These are phyloP conservation scores for Taiozyma onychis DNA, from an alignment of 1,139 yeast genomes.

Conservation along the genomic window DNA sequence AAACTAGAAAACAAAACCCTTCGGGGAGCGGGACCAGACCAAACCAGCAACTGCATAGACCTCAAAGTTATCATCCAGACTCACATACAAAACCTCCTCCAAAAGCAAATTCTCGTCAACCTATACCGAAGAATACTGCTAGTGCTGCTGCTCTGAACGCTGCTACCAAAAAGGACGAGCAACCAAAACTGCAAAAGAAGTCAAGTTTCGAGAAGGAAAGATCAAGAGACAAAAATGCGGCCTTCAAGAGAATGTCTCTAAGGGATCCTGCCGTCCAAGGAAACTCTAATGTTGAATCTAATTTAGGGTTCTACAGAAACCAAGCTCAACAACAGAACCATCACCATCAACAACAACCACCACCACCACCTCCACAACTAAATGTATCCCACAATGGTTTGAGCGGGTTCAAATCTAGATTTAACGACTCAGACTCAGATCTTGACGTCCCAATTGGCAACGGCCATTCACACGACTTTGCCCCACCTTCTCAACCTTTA, in stretches of 20 bases:
- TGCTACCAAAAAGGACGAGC: slow-evolving; percentile 34
- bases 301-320: slow-evolving; percentile 21
- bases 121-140: background rate
- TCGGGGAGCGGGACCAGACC: background rate
- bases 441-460: slow-evolving; percentile 25
- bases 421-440: slow-evolving; percentile 57
- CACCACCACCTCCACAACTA: slow-evolving; percentile 1
- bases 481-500: slow-evolving; percentile 15
- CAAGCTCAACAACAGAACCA: slow-evolving; percentile 17
- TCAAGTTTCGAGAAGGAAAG: slow-evolving; percentile 53
- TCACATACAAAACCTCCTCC: background rate
- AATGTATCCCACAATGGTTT: slow-evolving; percentile 2
- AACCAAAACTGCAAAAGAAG: slow-evolving; percentile 35
- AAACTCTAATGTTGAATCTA: slow-evolving; percentile 13
- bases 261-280: slow-evolving; percentile 26
- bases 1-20: background rate
- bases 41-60: background rate
- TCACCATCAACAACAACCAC: slow-evolving; percentile 10
- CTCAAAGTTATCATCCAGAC: slow-evolving; percentile 2
- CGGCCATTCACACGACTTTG: slow-evolving; percentile 6
- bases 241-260: slow-evolving; percentile 32
- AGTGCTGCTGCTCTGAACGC: slow-evolving; percentile 48
- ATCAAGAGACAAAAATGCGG: slow-evolving; percentile 26
- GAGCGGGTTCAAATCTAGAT: slow-evolving; percentile 36
- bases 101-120: background rate